phyloP scores from a whole-genome alignment of 2,329 filamentous ascomycete genomes.

The Chrysoporthe cubensis region DNA sequence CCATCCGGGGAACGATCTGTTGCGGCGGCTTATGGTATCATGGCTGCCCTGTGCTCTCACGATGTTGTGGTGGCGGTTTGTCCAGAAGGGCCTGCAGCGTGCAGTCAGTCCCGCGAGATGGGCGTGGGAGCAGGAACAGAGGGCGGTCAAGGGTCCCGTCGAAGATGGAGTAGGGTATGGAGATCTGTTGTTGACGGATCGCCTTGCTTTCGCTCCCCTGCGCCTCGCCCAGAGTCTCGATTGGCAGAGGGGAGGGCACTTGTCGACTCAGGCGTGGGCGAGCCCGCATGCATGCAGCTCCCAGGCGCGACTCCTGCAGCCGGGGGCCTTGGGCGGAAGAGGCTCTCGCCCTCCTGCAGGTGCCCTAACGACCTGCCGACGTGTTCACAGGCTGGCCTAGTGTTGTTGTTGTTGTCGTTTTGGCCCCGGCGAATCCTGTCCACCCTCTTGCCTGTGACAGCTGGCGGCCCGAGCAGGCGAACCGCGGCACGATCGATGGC shows the following conservation, averaged over 20 bases:
- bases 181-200: slow-evolving; percentile 12
- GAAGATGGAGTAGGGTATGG: slow-evolving; percentile 7
- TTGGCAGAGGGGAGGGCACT: slow-evolving; percentile 11
- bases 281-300: slow-evolving; percentile 18
- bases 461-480: slow-evolving; percentile 10
- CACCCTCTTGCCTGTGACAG: slow-evolving; percentile 11
- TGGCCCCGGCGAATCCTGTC: background rate
- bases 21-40: slow-evolving; percentile 17
- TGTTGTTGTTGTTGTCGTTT: slow-evolving; percentile 12
- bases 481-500: background rate
- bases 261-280: slow-evolving; percentile 18
- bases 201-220: slow-evolving; percentile 3
- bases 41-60: slow-evolving; percentile 12
- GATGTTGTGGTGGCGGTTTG: slow-evolving; percentile 10
- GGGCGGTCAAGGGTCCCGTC: slow-evolving; percentile 17
- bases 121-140: slow-evolving; percentile 4
- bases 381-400: background rate
- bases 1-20: background rate
- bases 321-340: background rate
- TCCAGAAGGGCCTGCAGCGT: background rate
- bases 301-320: slow-evolving; percentile 5
- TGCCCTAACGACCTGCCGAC: slow-evolving; percentile 4
- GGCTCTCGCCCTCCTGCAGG: background rate
- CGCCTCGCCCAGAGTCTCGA: slow-evolving; percentile 3
- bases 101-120: background rate